Evolutionary conservation across 495 filamentous ascomycete species (phyloP).

Genomic region (Rusavskia elegans): DNA sequence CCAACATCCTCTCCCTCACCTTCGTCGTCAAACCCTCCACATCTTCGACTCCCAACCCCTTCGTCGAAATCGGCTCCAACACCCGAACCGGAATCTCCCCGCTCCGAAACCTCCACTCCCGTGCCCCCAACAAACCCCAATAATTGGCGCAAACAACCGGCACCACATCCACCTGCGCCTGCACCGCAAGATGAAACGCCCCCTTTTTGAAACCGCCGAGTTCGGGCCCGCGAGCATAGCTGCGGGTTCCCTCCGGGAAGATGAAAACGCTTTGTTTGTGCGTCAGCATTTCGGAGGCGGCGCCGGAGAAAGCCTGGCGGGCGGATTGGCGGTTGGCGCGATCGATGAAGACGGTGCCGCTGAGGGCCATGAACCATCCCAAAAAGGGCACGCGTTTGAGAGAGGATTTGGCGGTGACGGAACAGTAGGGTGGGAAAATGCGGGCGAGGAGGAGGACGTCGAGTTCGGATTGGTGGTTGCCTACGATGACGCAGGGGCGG

Average conservation of each 20-base stretch:
- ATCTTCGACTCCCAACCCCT: not conserved
- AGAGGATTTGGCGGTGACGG: conserved; percentile 82
- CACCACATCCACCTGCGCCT: conserved; percentile 85
- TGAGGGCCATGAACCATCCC: conserved; percentile 91
- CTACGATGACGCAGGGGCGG: conserved; percentile 78
- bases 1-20: too few relatives aligned
- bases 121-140: conserved; percentile 59
- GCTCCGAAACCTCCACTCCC: conserved; percentile 48
- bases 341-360: conserved; percentile 88
- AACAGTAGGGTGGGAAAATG: conserved; percentile 82
- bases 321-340: conserved; percentile 65
- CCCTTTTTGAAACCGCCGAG: conserved; percentile 94
- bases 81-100: conserved; percentile 67
- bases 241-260: conserved; percentile 85
- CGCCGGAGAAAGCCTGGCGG: conserved; percentile 70
- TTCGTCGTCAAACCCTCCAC: not conserved
- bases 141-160: conserved; percentile 62
- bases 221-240: conserved; percentile 64
- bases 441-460: conserved; percentile 81
- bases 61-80: not conserved
- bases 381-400: conserved; percentile 71
- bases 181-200: conserved; percentile 88
- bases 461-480: conserved; percentile 89
- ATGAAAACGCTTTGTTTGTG: conserved; percentile 81
- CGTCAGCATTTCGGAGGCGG: conserved; percentile 59